These are phyloP conservation scores for Nakazawaea pomicola DNA, from an alignment of 805 yeast genomes.

Conservation along the genomic window DNA sequence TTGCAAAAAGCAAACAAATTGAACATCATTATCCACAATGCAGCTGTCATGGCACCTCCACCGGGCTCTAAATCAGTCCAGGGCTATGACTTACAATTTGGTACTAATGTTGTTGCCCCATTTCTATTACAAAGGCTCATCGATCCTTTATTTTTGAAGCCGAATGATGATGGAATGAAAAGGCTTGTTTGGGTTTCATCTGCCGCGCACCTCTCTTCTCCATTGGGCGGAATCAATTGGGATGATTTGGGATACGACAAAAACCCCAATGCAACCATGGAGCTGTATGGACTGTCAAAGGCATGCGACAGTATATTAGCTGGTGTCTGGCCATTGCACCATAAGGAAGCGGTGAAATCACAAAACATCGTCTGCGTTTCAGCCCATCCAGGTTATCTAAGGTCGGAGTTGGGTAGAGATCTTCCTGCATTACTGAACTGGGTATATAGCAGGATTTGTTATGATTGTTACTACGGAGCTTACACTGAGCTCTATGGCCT, in stretches of 20 bases:
- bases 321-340: constrained; percentile 27
- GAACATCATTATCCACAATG: constrained; percentile 36
- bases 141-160: no score
- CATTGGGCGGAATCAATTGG: constrained; percentile 17
- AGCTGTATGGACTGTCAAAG: constrained; percentile 33
- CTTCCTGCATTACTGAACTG: background rate
- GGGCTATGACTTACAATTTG: constrained; percentile 42
- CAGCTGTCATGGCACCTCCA: constrained; percentile 40
- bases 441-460: constrained; percentile 11
- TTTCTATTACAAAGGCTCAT: constrained; percentile 35
- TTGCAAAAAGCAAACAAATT: constrained; percentile 21
- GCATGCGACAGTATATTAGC: constrained; percentile 31
- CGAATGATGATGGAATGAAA: constrained; percentile 13
- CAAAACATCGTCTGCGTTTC: constrained; percentile 28
- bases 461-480: constrained; percentile 28
- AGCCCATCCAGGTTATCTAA: constrained; percentile 31
- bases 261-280: background rate
- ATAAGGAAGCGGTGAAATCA: constrained; percentile 19
- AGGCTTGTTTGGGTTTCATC: constrained; percentile 45
- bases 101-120: constrained; percentile 43
- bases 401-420: background rate
- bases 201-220: constrained; percentile 26
- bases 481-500: constrained; percentile 33
- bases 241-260: background rate
- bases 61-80: constrained; percentile 31